A percentile compares a stretch with the other conserved stretches of the same genome.
These are phyloP conservation scores for Pestalotiopsis sp. DNA, from an alignment of 2,329 filamentous ascomycete genomes.

Conservation along the genomic window DNA sequence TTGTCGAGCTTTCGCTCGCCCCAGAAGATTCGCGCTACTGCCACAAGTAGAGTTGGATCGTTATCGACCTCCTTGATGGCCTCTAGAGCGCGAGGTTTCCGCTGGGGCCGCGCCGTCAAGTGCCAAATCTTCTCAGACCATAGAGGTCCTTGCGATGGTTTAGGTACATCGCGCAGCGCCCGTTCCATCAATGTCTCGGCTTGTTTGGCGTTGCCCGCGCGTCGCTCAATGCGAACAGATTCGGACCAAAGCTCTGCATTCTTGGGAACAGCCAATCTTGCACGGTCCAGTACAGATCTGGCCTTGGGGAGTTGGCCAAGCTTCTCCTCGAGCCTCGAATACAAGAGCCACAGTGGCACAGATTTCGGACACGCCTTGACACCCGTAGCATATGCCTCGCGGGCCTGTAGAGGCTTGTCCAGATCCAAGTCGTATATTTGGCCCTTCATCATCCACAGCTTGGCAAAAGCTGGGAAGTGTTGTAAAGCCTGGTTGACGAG, in stretches of 20 bases:
- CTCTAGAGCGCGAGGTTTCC: conserved; percentile 87
- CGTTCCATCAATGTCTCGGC: conserved; percentile 93
- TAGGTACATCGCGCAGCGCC: conserved; percentile 88
- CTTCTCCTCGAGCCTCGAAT: conserved; percentile 84
- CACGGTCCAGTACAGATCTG: conserved; percentile 89
- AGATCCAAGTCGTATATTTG: conserved; percentile 86
- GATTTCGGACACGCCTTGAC: conserved; percentile 85
- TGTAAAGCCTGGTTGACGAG: conserved; percentile 86
- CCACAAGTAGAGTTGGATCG: conserved; percentile 85
- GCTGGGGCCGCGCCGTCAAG: conserved; percentile 86
- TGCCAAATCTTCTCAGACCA: conserved; percentile 97
- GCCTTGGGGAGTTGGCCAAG: conserved; percentile 86
- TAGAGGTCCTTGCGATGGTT: conserved; percentile 71
- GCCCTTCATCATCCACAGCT: conserved; percentile 98
- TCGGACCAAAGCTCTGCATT: conserved; percentile 87
- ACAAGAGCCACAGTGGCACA: conserved; percentile 87
- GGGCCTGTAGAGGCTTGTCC: conserved; percentile 78
- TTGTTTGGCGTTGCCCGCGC: conserved; percentile 80
- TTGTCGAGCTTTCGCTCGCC: conserved; percentile 89
- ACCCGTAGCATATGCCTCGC: conserved; percentile 86
- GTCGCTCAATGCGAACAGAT: conserved; percentile 88
- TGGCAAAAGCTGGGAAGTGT: conserved; percentile 81
- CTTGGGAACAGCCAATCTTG: conserved; percentile 84
- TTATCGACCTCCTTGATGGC: conserved; percentile 97
- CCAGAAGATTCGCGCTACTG: conserved; percentile 96